Evolutionary conservation across 768 basidiomycete species (phyloP).

Genomic region (Phanerochaete sordida): DNA sequence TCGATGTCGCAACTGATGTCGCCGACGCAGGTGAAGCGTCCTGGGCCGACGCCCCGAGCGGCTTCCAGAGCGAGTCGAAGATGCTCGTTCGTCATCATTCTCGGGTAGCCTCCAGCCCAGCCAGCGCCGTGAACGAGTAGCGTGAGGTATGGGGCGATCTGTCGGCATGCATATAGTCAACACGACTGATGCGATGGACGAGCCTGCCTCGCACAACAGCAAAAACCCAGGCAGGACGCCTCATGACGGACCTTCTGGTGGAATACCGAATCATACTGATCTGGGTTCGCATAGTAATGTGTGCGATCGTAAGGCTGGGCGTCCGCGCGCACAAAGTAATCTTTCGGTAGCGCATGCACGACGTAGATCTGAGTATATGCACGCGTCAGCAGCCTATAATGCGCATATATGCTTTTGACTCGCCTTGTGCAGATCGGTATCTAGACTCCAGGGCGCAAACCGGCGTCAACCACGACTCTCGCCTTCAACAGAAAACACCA

Average conservation of each 20-base stretch:
- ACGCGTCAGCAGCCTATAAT: not conserved
- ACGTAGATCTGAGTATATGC: constrained; percentile 58
- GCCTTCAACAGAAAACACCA: constrained; percentile 13
- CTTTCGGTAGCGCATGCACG: constrained; percentile 62
- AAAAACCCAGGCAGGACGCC: not conserved
- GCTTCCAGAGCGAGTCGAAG: constrained; percentile 46
- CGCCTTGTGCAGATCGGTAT: constrained; percentile 58
- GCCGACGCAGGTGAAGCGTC: constrained; percentile 68
- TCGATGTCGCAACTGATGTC: constrained; percentile 90
- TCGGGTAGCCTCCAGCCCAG: constrained; percentile 77
- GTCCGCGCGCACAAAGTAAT: constrained; percentile 65
- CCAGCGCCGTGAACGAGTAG: constrained; percentile 85
- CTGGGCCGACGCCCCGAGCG: constrained; percentile 42
- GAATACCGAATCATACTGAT: constrained; percentile 64
- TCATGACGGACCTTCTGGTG: constrained; percentile 50
- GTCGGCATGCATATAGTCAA: not conserved
- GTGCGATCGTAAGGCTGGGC: constrained; percentile 55
- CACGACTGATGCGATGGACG: no score
- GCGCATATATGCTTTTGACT: not conserved
- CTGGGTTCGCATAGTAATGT: constrained; percentile 74
- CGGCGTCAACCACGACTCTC: not conserved
- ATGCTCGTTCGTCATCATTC: constrained; percentile 69
- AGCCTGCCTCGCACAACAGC: no score
- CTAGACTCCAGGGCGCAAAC: constrained; percentile 28
- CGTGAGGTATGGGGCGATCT: constrained; percentile 85